phyloP scores from a whole-genome alignment of 83 land plant species.

The Thuja plicata region DNA sequence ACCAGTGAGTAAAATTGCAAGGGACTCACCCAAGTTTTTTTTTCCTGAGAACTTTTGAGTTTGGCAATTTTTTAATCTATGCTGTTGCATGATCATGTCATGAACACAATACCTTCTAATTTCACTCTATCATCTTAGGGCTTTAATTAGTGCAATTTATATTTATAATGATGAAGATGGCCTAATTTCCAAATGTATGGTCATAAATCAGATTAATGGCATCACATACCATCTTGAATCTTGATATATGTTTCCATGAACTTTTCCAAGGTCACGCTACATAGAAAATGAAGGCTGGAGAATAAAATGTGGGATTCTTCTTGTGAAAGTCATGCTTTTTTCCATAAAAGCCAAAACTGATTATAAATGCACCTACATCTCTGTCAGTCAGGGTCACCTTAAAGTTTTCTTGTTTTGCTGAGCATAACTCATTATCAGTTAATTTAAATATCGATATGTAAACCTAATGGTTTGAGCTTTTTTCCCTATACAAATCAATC shows the following conservation, averaged over 20 bases:
- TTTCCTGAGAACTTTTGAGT: too few species aligned
- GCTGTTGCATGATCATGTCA: not conserved
- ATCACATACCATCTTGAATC: not conserved
- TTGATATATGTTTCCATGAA: not conserved
- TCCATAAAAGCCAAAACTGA: not conserved
- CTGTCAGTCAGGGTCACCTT: not conserved
- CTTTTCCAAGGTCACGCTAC: not conserved
- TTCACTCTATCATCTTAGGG: not conserved
- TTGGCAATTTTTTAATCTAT: too few species aligned
- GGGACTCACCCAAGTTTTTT: too few species aligned
- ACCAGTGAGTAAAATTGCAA: too few species aligned
- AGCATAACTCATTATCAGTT: not conserved
- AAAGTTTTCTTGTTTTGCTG: not conserved
- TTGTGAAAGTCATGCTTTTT: not conserved
- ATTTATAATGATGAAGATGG: not conserved
- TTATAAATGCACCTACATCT: not conserved
- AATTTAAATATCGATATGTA: not conserved
- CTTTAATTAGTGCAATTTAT: not conserved
- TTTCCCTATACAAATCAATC: not conserved
- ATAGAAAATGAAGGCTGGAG: not conserved
- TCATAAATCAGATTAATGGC: not conserved
- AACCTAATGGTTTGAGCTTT: not conserved
- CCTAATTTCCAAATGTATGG: not conserved
- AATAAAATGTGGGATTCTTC: not conserved
- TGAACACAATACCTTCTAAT: not conserved